These are phyloP conservation scores for Penicillium sp. DNA, from an alignment of 2,329 filamentous ascomycete species.

Conservation along the genomic window DNA sequence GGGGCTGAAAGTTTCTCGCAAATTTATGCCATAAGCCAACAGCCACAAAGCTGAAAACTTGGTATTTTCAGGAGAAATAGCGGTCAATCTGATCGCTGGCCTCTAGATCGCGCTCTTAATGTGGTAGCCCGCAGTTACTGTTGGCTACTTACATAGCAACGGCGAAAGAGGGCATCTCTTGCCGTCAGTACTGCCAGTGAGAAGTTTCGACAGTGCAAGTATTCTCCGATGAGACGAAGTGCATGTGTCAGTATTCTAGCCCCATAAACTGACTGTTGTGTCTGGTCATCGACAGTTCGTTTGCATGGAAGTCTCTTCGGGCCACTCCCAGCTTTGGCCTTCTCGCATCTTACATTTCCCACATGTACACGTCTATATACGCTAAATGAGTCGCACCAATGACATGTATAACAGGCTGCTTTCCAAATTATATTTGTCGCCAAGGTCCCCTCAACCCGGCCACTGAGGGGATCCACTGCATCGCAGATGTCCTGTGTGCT, in stretches of 20 bases:
- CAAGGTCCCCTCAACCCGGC: not conserved
- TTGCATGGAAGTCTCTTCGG: not conserved
- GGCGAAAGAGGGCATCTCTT: not conserved
- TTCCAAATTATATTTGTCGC: not conserved
- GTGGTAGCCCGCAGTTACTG: not conserved
- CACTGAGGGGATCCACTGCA: not conserved
- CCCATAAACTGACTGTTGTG: not conserved
- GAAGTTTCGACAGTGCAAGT: not conserved
- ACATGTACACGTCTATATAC: not conserved
- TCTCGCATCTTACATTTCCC: not conserved
- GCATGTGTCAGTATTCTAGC: not conserved
- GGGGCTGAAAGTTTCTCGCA: not conserved
- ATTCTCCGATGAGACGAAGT: not conserved
- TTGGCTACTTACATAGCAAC: not conserved
- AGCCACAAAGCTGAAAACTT: not conserved
- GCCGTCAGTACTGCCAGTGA: not conserved
- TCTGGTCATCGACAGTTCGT: not conserved
- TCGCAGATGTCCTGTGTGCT: not conserved
- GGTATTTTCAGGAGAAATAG: not conserved
- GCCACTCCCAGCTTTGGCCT: not conserved
- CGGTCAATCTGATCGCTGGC: not conserved
- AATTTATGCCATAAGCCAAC: not conserved
- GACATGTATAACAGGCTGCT: not conserved
- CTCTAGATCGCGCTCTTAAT: not conserved
- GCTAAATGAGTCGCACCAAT: not conserved